Percentiles rank a stretch among this genome's conserved stretches.
phyloP scores from a whole-genome alignment of 2,329 filamentous ascomycete genomes.

The Aspergillus udagawae region DNA sequence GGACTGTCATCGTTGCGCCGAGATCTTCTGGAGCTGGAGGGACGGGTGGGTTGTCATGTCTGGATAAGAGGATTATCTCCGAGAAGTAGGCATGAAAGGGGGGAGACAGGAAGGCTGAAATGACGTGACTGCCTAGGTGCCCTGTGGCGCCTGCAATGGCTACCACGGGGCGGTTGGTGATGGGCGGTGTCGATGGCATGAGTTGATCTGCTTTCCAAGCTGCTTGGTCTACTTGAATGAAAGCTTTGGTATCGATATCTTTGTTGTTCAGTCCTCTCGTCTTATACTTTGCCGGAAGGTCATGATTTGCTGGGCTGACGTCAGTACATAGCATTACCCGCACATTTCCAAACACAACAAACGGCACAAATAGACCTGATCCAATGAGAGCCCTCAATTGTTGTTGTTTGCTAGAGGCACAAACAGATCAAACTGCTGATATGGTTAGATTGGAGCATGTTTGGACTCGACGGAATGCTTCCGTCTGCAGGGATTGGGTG shows the following conservation, averaged over 20 bases:
- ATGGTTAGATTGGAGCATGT: background rate
- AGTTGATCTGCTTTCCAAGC: background rate
- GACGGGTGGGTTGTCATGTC: constrained; percentile 5
- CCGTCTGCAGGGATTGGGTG: background rate
- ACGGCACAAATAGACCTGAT: no score
- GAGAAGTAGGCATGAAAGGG: constrained; percentile 17
- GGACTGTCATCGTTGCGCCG: constrained; percentile 11
- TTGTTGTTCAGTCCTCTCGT: no score
- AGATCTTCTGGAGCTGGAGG: background rate
- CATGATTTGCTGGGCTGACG: no score
- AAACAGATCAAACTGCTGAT: no score
- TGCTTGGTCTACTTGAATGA: background rate
- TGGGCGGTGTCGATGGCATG: background rate
- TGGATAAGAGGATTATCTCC: constrained; percentile 22
- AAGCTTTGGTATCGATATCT: no score
- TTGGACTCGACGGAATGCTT: background rate
- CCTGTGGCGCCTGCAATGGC: constrained; percentile 27
- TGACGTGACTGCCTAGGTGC: constrained; percentile 21
- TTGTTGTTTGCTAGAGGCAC: no score
- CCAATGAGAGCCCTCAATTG: no score
- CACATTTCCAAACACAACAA: no score
- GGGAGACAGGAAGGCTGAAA: constrained; percentile 19
- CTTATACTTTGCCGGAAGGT: no score
- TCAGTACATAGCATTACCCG: no score
- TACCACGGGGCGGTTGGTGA: constrained; percentile 8